Base-by-base conservation (phyloP, 2,329 filamentous ascomycete species). In the Zasmidium citrigriseum region DNA sequence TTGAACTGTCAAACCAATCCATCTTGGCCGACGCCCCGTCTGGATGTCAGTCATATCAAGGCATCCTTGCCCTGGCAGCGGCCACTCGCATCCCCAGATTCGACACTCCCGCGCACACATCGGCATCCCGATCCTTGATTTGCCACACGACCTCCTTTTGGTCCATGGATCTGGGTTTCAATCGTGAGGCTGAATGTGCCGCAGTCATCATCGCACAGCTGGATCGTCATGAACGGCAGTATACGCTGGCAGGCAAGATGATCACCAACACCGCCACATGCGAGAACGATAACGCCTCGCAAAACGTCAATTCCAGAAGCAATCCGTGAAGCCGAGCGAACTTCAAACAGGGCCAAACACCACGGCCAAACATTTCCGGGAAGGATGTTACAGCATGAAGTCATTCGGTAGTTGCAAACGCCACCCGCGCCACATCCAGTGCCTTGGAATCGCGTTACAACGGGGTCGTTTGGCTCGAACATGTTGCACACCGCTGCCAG, bases 51-150 rank as follows among this genome's bases (percentile, higher is more conserved):
- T 27, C 25, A 16, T 25, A 38, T 34, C 48, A 27, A 21, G 53
- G 2, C n/a, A 50, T 55, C 53, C 53, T 46, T 55, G 53, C 46
- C 27, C 25, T 14, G 7, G n/a, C 46, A 50, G 24, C 29, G 50
- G 34, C 50, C 50, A 52, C 50, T 38, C 34, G 24, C 29, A 52
- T 44, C 46, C 46, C 21, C 34, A n/a, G n/a, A n/a, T n/a, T n/a
- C n/a, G n/a, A n/a, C n/a, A 54, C n/a, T 23, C 52, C 47, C 47
- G 22, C 22, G 47, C 47, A 23, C 27, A 23, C 23, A 18, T 54
- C 52, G 52, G 41, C 52, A 44, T 47, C 14, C 52, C 52, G 52
- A 46, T 29, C 24, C 52, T 18, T 54, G 52, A 54, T 54, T 54
- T 29, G 52, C 38, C 41, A 29, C n/a, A 14, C 7, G 4, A 18